These are phyloP conservation scores for Ustilago xerochloae DNA, from an alignment of 1,284 basidiomycete species.

Conservation along the genomic window DNA sequence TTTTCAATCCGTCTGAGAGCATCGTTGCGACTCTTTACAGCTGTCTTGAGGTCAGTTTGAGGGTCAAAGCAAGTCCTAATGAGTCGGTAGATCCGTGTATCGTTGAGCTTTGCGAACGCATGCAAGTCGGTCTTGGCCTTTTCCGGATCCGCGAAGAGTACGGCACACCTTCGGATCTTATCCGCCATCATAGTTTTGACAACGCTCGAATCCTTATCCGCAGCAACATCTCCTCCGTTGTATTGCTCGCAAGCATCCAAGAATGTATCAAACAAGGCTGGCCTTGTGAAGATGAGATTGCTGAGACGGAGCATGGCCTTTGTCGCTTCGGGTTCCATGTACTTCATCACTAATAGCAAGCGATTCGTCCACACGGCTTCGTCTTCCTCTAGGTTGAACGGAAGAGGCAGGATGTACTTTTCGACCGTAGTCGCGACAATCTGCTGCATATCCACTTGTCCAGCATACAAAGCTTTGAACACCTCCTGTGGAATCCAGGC, in stretches of 20 bases:
- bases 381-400: conserved; percentile 76
- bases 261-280: conserved; percentile 43
- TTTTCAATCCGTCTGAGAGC: conserved; percentile 51
- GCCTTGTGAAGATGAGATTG: conserved; percentile 54
- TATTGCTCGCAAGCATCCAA: conserved; percentile 58
- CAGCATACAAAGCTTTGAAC: conserved; percentile 70
- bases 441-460: conserved; percentile 72
- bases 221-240: conserved; percentile 78
- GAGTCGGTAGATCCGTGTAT: conserved; percentile 84
- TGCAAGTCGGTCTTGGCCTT: conserved; percentile 83
- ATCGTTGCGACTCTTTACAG: conserved; percentile 74
- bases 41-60: conserved; percentile 81
- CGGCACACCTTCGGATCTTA: conserved; percentile 33
- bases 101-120: conserved; percentile 86
- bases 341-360: conserved; percentile 79
- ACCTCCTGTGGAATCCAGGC: conserved; percentile 91
- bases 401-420: conserved; percentile 83
- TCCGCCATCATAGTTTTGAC: conserved; percentile 53
- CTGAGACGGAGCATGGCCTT: conserved; percentile 76
- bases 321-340: conserved; percentile 73
- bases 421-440: conserved; percentile 71
- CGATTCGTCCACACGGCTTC: conserved; percentile 87
- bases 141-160: conserved; percentile 72
- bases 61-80: conserved; percentile 83
- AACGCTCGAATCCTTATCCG: conserved; percentile 74